Evolutionary conservation across 2,329 filamentous ascomycete genomes (phyloP), one percentile per base, ranked within the genome.

Genomic region (Pleomassaria siparia): DNA sequence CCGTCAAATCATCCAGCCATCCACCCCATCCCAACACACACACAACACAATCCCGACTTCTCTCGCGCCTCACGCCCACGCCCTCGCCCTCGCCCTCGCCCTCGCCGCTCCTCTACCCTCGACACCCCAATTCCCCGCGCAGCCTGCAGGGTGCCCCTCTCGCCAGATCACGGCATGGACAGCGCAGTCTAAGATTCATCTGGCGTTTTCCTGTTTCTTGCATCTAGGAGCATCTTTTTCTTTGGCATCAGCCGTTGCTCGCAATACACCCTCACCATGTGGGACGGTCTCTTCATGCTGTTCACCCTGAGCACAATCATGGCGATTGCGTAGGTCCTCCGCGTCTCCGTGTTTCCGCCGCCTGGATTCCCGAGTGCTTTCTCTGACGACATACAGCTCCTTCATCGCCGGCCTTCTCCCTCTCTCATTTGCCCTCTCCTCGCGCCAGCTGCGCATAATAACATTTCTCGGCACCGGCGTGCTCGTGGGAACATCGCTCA

Each of bases 391-490:
- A 13, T 11, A 7, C 69, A 96, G 92, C 63, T 97, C 94, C 49
- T 96, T 97, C 71, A 81, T 96, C 46, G 91, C 92, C 59, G 94
- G 94, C 72, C 87, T 90, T 58, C 78, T 99, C 56, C 94, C 94
- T 29, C 79, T 99, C 42, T 91, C 90, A 48, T 89, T 99, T 77
- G 83, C 86, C 47, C 81, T 99, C 21, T 92, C 91, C 24, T 85
- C 88, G 50, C 89, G 90, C 35, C 90, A 96, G 71, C 77, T 97
- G 47, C 87, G 92, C 65, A 77, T 96, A 41, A 88, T 97, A 67
- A 95, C 92, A 18, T 91, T 91, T 47, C 83, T 97, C 67, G 94
- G 94, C 44, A 90, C 96, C 71, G 94, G 94, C 36, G 88, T 99
- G 43, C 78, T 99, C 8, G 91, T 99, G 13, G 94, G 94, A 28